Conservation (phyloP, 345 rosid species). For the Hevea brasiliensis region DNA sequence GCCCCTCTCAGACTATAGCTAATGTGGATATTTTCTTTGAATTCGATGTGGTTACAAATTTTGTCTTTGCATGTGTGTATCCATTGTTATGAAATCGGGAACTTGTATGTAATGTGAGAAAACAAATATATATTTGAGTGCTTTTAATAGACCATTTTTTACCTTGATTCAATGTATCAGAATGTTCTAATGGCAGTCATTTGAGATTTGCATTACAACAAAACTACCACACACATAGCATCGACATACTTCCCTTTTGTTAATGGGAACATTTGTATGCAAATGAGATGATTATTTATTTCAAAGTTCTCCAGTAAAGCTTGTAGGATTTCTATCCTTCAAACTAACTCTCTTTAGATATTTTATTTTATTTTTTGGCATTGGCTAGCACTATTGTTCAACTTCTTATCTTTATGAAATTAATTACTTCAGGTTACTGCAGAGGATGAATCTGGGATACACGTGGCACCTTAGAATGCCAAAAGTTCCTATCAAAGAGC, state of each 20-base stretch:
- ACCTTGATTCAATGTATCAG: no score
- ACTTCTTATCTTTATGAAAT: not conserved
- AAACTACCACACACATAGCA: not conserved
- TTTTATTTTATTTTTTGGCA: not conserved
- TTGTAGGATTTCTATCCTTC: conserved; percentile 6
- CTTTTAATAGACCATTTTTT: no score
- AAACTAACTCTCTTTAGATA: not conserved
- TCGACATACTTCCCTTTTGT: no score
- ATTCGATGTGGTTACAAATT: not conserved
- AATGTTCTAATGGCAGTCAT: no score
- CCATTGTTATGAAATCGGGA: not conserved
- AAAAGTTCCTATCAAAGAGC: conserved; percentile 46
- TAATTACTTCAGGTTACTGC: conserved; percentile 56
- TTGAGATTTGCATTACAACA: not conserved
- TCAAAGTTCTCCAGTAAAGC: not conserved
- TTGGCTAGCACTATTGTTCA: not conserved
- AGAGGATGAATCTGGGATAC: conserved; percentile 23
- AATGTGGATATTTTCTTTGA: not conserved
- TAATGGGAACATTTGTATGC: not conserved
- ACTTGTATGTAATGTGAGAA: not conserved
- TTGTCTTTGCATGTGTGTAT: not conserved
- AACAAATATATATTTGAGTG: not conserved
- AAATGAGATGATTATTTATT: not conserved
- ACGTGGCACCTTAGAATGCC: conserved; percentile 21
- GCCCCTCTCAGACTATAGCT: not conserved